Evolutionary conservation across 2,329 filamentous ascomycete species (phyloP), one percentile per base, ranked within the genome.

Genomic region (Colletotrichum plurivorum): DNA sequence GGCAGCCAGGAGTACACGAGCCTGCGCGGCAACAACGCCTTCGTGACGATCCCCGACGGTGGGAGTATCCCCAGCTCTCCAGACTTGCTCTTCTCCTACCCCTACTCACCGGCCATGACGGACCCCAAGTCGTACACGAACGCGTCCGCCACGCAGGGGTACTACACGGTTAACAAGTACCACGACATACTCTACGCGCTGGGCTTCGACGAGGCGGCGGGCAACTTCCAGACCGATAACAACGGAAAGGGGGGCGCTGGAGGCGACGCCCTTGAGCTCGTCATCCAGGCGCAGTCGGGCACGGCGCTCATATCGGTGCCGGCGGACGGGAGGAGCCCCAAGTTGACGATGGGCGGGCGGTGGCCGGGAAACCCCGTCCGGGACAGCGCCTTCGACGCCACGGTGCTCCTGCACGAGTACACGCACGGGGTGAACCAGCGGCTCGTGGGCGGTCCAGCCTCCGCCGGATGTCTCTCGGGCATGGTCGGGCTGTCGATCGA

Each of bases 171-270:
- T 41, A 90, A 90, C 80, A 82, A 80, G 41, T 90, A 87, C 77
- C 88, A 90, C 73, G 89, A 90, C 65, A 75, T 90, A 0, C 81
- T 90, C 10, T 85, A 90, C 72, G 75, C 79, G 6, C 83, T 90
- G 0, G 88, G 88, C 5, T 90, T 90, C 76, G 86, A 80, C 43
- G 88, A 90, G 76, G 76, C 72, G 1, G 87, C 88, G 1, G 88
- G 88, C 6, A 90, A 90, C 78, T 90, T 90, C 76, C 83, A 90
- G 77, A 73, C 77, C 60, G 85, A 88, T 79, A 90, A 89, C 80
- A 83, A 86, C 69, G 84, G 83, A 52, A 76, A 80, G 48, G 88
- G 88, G 4, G 88, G 88, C 18, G 51, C 71, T 5, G 87, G 83
- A 13, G 79, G 78, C 58, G 88, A 90, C 72, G 82, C 82, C 52